Evolutionary conservation across 352 stramenopile genomes (phyloP).

Genomic region (Phytophthora syringae): DNA sequence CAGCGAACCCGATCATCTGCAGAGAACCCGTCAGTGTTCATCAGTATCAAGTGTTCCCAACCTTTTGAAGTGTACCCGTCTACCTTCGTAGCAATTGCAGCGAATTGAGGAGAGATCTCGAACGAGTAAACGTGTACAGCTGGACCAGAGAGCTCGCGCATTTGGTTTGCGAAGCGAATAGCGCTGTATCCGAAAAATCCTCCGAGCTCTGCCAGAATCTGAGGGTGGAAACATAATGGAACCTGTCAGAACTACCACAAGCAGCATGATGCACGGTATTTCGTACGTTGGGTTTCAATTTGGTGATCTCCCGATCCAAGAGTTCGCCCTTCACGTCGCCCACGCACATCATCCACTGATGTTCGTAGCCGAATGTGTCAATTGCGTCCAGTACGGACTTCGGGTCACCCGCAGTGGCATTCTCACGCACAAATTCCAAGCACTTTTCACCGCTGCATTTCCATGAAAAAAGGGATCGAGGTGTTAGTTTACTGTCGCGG

Average conservation of each 20-base stretch:
- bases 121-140: conserved; percentile 51
- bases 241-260: neutral
- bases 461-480: neutral
- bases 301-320: conserved; percentile 43
- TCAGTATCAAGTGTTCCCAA: neutral
- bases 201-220: conserved; percentile 49
- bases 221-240: neutral
- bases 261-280: too few species aligned
- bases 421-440: conserved; percentile 38
- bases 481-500: neutral
- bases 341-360: conserved; percentile 57
- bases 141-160: conserved; percentile 30
- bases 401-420: conserved; percentile 34
- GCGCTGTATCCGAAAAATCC: conserved; percentile 53
- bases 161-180: conserved; percentile 45
- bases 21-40: neutral
- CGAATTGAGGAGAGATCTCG: conserved; percentile 43
- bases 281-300: conserved; percentile 32
- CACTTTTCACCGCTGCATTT: conserved; percentile 22
- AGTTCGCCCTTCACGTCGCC: conserved; percentile 50
- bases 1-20: conserved; percentile 42
- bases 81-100: conserved; percentile 47
- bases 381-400: conserved; percentile 47
- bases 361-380: conserved; percentile 42
- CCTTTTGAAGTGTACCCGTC: neutral